Conservation (phyloP, 495 filamentous ascomycete species). For the Aspergillus nidulans region DNA sequence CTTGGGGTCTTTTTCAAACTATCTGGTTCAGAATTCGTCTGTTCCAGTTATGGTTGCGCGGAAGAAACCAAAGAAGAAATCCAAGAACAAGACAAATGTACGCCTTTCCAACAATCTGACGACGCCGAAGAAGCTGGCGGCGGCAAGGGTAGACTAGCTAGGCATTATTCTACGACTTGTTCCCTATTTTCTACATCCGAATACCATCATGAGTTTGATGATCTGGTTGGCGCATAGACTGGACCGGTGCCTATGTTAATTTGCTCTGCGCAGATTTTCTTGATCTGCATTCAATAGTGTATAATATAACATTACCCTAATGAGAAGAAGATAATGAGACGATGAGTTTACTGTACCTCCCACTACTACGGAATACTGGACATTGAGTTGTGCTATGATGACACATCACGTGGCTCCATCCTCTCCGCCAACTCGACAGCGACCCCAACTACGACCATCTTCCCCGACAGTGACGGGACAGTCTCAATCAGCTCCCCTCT, state of each 20-base stretch:
- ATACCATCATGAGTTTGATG: constrained; percentile 3
- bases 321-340: neutral
- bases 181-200: constrained; percentile 10
- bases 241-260: neutral
- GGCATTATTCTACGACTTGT: constrained; percentile 6
- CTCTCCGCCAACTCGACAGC: constrained; percentile 6
- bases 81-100: constrained; percentile 60
- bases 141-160: constrained; percentile 59
- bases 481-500: constrained; percentile 4
- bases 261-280: neutral
- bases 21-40: constrained; percentile 90
- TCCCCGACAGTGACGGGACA: constrained; percentile 3
- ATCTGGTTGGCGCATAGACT: constrained; percentile 7
- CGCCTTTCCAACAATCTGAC: constrained; percentile 70
- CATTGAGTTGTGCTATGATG: neutral
- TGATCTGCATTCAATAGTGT: constrained; percentile 4
- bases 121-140: constrained; percentile 57
- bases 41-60: constrained; percentile 94
- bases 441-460: neutral
- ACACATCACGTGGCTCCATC: constrained; percentile 10
- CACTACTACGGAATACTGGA: neutral
- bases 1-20: constrained; percentile 93
- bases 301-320: constrained; percentile 12
- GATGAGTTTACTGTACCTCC: neutral
- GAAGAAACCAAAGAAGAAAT: constrained; percentile 71